Evolutionary conservation across 257 asterid species (phyloP).

Genomic region (Nyctanthes arbortristis): DNA sequence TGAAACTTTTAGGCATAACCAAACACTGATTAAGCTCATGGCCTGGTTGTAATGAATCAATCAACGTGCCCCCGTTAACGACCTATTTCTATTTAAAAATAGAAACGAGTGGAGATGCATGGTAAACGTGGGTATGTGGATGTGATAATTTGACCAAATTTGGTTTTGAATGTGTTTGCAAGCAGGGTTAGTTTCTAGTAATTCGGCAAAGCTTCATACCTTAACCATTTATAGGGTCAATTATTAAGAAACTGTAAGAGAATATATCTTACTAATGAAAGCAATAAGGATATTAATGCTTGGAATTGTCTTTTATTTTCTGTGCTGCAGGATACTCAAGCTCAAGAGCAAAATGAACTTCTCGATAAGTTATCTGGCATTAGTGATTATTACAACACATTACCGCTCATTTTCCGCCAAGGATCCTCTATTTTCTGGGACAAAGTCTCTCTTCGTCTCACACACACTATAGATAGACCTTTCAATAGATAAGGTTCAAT

Average conservation of each 20-base stretch:
- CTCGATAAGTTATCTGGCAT: conserved; percentile 49
- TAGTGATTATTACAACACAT: conserved; percentile 47
- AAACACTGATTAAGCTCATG: no score
- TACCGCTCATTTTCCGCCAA: conserved; percentile 62
- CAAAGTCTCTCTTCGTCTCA: conserved; percentile 40
- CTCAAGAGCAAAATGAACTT: conserved; percentile 70
- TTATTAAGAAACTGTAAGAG: neutral
- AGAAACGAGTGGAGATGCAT: no score
- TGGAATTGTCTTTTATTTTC: conserved; percentile 12
- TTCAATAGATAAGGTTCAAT: no score
- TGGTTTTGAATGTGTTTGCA: no score
- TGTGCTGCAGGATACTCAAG: conserved; percentile 72
- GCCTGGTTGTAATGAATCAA: no score
- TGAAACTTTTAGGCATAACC: no score
- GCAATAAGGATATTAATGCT: neutral
- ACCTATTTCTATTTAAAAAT: no score
- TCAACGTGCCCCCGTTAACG: neutral
- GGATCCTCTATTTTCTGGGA: conserved; percentile 86
- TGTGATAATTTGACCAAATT: neutral
- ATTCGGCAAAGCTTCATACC: neutral
- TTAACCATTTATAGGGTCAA: neutral
- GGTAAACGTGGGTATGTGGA: no score
- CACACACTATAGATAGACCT: neutral
- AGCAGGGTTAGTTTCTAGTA: no score
- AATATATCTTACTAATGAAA: neutral